Evolutionary conservation across 1,139 yeast species (phyloP), one percentile per base, ranked within the genome.

Genomic region (Hyphopichia burtonii): DNA sequence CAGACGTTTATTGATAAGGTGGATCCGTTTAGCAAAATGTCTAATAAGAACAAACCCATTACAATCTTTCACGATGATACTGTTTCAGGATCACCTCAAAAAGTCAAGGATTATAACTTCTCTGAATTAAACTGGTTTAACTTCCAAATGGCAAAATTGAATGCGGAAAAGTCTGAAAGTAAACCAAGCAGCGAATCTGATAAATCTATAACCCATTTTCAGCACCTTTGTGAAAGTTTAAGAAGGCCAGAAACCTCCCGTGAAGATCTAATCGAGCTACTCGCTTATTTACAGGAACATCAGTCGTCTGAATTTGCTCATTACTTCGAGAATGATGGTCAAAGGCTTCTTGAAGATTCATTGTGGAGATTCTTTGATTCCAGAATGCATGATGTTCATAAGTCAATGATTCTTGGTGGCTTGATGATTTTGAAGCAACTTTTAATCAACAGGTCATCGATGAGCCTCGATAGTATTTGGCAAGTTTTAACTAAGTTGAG

Each of bases 91-190:
- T 68, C 74, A 0, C 71, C 72, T 0, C 71, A 64, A 37, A 66
- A 65, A 41, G 59, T 55, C 1, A 51, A 51, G 22, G 62, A 61
- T 5, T 66, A 67, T 45, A 60, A 59, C 39, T 68, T 66, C 40
- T 47, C 62, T 1, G 74, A 69, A 20, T 46, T 55, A 42, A 71
- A 67, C 44, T 71, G 76, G 77, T 71, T 68, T 50, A 70, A 68
- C 43, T 68, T 62, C 39, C 72, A 68, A 49, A 46, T 68, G 28
- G 66, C 73, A 1, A 65, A 56, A 27, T 43, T 40, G 12, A 38
- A 39, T 6, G 47, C 34, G 4, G 41, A 39, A 5, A 40, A 43
- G 11, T 41, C 38, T 8, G 51, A 47, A 9, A 39, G 40, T 10
- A 2, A 17, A 4, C n/a, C 17, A 31, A 28, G 4, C 10, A 28